Evolutionary conservation across 139 green algal species (phyloP), one percentile per base, ranked within the genome.

Genomic region (Cymbomonas tetramitiformis): DNA sequence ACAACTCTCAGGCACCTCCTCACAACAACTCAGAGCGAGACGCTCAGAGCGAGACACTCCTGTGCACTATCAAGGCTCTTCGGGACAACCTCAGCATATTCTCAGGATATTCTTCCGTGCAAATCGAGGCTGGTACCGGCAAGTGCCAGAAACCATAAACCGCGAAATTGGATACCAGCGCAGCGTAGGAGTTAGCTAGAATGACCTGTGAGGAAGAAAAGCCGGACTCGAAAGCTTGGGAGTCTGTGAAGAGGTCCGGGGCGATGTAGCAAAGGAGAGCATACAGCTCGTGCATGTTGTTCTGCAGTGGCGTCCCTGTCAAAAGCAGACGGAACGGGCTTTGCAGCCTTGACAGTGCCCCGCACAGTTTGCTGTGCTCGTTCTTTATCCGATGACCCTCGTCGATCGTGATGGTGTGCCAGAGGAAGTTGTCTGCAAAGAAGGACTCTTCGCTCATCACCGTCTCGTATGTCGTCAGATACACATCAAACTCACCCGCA

Each of bases 191-290:
- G n/a, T n/a, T n/a, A n/a, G n/a, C n/a, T n/a, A n/a, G n/a, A n/a
- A n/a, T n/a, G n/a, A n/a, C n/a, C n/a, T n/a, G n/a, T n/a, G n/a
- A n/a, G n/a, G n/a, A n/a, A n/a, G n/a, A n/a, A n/a, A n/a, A n/a
- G n/a, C n/a, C n/a, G n/a, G n/a, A n/a, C 64, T 97, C 91, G 67
- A 99, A 99, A 69, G 83, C 84, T 56, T 97, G 86, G 9, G 81
- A 79, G 34, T 53, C 78, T 52, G 65, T 56, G 61, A 96, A 97
- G 15, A 94, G 75, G 70, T 97, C 88, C 0, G 92, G 92, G 65
- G 96, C 80, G 71, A 99, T 70, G 66, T 98, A 97, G 71, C 97
- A 53, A n/a, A 62, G 38, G 43, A 62, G 30, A 7, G 39, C 55
- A 29, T 62, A 89, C 30, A 95, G 77, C 66, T 94, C 86, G 1